A percentile compares a stretch with the other conserved stretches of the same genome.
phyloP scores from a whole-genome alignment of 768 basidiomycete genomes.

The Hygrocybe coccinea region DNA sequence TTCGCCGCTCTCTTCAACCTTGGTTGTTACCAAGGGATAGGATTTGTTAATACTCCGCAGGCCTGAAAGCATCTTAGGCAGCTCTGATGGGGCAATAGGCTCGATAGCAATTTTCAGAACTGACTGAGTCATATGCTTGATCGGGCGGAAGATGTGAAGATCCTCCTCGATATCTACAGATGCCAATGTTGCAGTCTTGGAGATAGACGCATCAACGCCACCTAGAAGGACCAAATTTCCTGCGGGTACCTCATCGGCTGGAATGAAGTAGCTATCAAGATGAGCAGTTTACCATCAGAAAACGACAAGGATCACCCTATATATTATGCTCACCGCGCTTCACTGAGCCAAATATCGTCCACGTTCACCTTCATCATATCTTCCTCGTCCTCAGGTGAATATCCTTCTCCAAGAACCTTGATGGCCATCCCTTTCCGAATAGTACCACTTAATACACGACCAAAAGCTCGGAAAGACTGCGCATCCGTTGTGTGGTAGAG shows the following conservation, averaged over 20 bases:
- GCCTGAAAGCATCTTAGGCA: conserved; percentile 98
- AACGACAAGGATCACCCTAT: conserved; percentile 1
- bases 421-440: conserved; percentile 75
- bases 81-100: conserved; percentile 93
- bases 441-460: conserved; percentile 90
- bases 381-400: conserved; percentile 98
- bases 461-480: conserved; percentile 93
- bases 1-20: conserved; percentile 97
- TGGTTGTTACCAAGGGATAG: conserved; percentile 89
- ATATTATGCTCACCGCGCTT: conserved; percentile 73
- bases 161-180: conserved; percentile 73
- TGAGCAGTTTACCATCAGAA: conserved; percentile 5
- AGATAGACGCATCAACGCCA: conserved; percentile 90
- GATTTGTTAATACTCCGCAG: conserved; percentile 96
- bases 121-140: conserved; percentile 95
- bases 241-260: conserved; percentile 80
- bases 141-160: conserved; percentile 89
- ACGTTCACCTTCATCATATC: conserved; percentile 86
- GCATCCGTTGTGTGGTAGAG: conserved; percentile 96
- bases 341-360: conserved; percentile 86
- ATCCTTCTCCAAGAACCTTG: conserved; percentile 97
- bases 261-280: conserved; percentile 74
- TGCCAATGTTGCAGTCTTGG: conserved; percentile 89
- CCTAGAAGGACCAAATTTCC: conserved; percentile 92
- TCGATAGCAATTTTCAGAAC: conserved; percentile 98